These are phyloP conservation scores for Ensete glaucum DNA, from an alignment of 176 grass and related monocot species.

Conservation along the genomic window DNA sequence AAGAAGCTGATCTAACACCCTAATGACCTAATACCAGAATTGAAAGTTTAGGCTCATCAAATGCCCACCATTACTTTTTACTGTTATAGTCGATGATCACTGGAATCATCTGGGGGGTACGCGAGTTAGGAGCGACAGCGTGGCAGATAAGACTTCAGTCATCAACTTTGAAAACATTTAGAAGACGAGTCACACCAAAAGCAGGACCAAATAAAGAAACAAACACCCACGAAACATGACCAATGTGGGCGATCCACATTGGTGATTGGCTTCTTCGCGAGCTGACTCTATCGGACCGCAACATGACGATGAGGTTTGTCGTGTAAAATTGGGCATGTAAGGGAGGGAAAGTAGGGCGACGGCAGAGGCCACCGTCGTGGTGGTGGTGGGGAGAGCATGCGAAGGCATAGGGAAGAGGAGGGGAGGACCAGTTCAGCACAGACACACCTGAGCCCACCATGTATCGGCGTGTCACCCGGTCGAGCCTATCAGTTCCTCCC, in stretches of 20 bases:
- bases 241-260: neutral
- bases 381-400: neutral
- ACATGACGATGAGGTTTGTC: too few species aligned
- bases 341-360: too few species aligned
- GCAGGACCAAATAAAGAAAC: neutral
- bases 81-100: too few species aligned
- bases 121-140: too few species aligned
- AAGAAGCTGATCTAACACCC: neutral
- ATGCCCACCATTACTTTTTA: too few species aligned
- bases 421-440: neutral
- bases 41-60: neutral
- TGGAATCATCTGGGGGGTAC: too few species aligned
- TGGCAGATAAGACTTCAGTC: neutral
- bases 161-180: neutral
- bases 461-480: neutral
- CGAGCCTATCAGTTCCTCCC: too few species aligned
- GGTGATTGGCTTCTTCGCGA: too few species aligned
- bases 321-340: too few species aligned
- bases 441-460: conserved; percentile 3
- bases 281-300: too few species aligned
- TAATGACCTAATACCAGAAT: neutral
- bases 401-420: neutral
- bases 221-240: neutral
- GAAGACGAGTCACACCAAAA: neutral
- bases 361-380: too few species aligned